Evolutionary conservation across 2,329 filamentous ascomycete species (phyloP).

Genomic region (Diaporthe vaccinii): DNA sequence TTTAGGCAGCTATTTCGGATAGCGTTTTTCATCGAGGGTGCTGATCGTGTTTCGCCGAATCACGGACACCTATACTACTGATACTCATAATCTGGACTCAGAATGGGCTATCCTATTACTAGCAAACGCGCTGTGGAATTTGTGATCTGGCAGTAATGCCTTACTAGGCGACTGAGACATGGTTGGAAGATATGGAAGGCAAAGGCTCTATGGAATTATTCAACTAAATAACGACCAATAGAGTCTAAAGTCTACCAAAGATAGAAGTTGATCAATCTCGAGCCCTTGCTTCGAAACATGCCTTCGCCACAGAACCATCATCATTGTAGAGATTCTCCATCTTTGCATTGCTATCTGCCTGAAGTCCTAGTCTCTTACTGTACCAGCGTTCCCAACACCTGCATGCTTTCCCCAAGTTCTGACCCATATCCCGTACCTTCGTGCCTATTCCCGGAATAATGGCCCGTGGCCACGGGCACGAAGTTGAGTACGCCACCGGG

Average conservation of each 20-base stretch:
- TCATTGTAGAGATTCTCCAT: neutral
- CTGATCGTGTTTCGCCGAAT: no score
- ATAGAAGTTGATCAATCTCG: neutral
- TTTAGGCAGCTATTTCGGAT: no score
- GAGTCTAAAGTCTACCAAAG: neutral
- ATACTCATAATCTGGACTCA: no score
- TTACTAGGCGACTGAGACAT: no score
- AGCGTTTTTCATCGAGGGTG: no score
- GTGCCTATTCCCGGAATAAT: neutral
- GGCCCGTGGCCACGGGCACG: neutral
- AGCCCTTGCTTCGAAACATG: neutral
- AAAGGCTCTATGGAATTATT: no score
- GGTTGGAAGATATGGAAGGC: no score
- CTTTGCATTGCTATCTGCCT: neutral
- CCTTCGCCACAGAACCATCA: neutral
- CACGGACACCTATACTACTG: no score
- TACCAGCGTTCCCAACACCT: neutral
- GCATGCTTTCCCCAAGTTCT: neutral
- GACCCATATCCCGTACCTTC: neutral
- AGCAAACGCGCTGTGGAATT: no score
- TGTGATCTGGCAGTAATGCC: no score
- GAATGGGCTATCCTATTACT: no score
- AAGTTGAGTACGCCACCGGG: neutral
- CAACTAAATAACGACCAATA: neutral
- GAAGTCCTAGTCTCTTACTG: neutral